Evolutionary conservation across 257 asterid species (phyloP).

Genomic region (Solanum ahanhuiri): DNA sequence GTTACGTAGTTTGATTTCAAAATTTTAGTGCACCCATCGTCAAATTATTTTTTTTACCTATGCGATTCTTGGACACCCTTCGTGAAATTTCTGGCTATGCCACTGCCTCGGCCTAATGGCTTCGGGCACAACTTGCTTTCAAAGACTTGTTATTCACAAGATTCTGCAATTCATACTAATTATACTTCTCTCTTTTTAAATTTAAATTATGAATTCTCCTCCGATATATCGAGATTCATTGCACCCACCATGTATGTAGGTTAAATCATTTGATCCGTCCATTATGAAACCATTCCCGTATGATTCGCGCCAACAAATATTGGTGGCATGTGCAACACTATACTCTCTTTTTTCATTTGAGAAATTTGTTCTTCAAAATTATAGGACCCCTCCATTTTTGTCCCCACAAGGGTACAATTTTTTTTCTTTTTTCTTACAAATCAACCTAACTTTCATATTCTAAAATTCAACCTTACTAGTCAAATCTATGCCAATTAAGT

Average conservation of each 20-base stretch:
- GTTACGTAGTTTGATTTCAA: too few relatives aligned
- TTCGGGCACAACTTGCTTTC: neutral
- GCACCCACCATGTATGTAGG: neutral
- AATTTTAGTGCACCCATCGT: too few relatives aligned
- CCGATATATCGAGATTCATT: neutral
- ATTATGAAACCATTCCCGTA: neutral
- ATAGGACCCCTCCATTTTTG: constrained; percentile 13
- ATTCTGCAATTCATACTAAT: neutral
- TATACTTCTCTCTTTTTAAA: neutral
- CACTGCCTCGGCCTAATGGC: neutral
- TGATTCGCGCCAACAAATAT: neutral
- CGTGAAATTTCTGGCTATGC: too few relatives aligned
- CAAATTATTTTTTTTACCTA: too few relatives aligned
- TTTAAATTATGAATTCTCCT: neutral
- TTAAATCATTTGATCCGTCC: constrained; percentile 6
- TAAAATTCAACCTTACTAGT: constrained; percentile 1
- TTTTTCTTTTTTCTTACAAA: neutral
- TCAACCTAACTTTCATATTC: neutral
- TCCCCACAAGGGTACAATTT: constrained; percentile 7
- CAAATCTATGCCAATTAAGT: constrained; percentile 8
- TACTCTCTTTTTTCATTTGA: neutral
- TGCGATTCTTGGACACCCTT: too few relatives aligned
- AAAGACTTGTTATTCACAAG: too few relatives aligned
- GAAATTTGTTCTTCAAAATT: neutral
- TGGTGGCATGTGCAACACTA: constrained; percentile 1